Evolutionary conservation across 345 rosid species (phyloP).

Genomic region (Rhizophora mangle): DNA sequence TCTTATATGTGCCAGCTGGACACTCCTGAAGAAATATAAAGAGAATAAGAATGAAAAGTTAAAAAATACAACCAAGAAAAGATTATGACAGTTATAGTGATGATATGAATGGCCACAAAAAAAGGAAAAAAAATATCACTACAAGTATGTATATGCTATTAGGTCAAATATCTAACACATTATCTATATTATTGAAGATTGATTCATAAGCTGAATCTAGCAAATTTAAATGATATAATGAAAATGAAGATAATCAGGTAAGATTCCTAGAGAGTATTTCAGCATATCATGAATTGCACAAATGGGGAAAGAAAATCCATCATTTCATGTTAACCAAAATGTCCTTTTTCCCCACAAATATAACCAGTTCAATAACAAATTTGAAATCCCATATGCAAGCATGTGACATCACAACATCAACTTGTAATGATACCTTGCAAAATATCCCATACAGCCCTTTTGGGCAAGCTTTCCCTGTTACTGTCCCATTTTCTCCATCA

Average conservation of each 20-base stretch:
- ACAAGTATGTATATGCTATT: too few relatives aligned
- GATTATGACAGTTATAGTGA: too few relatives aligned
- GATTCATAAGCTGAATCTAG: too few relatives aligned
- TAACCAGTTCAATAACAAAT: not conserved
- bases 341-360: not conserved
- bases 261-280: not conserved
- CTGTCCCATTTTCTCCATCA: constrained; percentile 78
- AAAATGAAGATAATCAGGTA: too few relatives aligned
- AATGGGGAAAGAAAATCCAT: constrained; percentile 1
- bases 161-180: too few relatives aligned
- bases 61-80: too few relatives aligned
- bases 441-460: constrained; percentile 85
- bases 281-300: not conserved
- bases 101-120: too few relatives aligned
- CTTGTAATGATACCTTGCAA: constrained; percentile 55
- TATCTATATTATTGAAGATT: too few relatives aligned
- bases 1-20: constrained; percentile 89
- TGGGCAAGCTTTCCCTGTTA: constrained; percentile 93
- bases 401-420: not conserved
- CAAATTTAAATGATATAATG: too few relatives aligned
- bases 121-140: too few relatives aligned
- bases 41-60: constrained; percentile 1
- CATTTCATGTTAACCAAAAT: not conserved
- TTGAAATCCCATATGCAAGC: not conserved
- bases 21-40: constrained; percentile 67